phyloP scores from a whole-genome alignment of 1,284 basidiomycete genomes.

The Trichosporon sp. region DNA sequence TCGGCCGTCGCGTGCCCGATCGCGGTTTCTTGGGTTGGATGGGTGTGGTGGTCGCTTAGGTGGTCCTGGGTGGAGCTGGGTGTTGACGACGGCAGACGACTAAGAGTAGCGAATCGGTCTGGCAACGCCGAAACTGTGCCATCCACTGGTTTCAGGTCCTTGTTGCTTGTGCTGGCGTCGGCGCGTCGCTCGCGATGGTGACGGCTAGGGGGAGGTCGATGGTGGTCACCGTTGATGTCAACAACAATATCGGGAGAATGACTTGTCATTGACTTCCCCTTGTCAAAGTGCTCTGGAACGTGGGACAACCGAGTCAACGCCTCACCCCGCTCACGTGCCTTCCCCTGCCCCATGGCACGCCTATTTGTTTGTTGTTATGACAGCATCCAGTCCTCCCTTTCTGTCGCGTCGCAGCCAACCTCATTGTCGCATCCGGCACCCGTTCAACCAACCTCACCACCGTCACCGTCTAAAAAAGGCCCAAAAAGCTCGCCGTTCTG shows the following conservation, averaged over 20 bases:
- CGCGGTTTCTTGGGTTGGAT: background rate
- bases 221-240: constrained; percentile 13
- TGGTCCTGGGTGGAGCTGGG: constrained; percentile 22
- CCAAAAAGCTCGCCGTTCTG: too few relatives aligned
- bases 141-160: background rate
- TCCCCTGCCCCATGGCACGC: background rate
- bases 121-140: background rate
- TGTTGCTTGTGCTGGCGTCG: constrained; percentile 9
- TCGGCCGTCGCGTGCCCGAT: background rate
- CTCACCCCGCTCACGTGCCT: background rate
- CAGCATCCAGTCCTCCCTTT: background rate
- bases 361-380: constrained; percentile 11
- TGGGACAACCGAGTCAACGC: constrained; percentile 5
- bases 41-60: background rate
- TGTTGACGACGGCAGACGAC: constrained; percentile 9
- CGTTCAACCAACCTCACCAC: background rate
- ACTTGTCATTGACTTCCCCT: constrained; percentile 22
- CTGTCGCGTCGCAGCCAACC: background rate
- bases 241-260: constrained; percentile 22
- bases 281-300: background rate
- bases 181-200: constrained; percentile 18
- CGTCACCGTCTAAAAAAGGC: background rate
- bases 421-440: background rate
- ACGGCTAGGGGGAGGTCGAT: background rate
- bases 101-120: background rate